Percentiles rank a stretch among this genome's conserved stretches.
Evolutionary conservation across 208 protist genomes (phyloP).

Genomic region (Leishmania lainsoni): DNA sequence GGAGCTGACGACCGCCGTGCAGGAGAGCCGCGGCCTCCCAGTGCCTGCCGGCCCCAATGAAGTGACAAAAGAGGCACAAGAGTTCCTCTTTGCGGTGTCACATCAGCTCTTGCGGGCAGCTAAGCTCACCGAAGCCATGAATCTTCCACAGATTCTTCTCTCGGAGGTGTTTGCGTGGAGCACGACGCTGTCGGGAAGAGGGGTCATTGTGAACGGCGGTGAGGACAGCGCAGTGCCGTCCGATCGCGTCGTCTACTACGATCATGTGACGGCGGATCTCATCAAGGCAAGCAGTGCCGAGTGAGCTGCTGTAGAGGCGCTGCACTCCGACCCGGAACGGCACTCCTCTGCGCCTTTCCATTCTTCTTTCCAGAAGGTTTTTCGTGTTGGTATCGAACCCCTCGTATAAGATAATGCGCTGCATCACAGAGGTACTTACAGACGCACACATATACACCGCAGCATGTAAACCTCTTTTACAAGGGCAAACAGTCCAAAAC

Average conservation of each 20-base stretch:
- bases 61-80: background rate
- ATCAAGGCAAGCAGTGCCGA: slow-evolving; percentile 60
- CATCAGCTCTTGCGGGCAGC: slow-evolving; percentile 63
- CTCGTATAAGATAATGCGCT: background rate
- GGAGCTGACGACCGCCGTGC: slow-evolving; percentile 16
- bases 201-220: slow-evolving; percentile 59
- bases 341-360: background rate
- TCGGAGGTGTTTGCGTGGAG: slow-evolving; percentile 39
- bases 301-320: background rate
- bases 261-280: slow-evolving; percentile 83
- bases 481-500: background rate
- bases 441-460: background rate
- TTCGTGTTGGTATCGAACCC: background rate
- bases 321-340: background rate
- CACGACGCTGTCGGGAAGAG: slow-evolving; percentile 30
- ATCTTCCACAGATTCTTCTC: slow-evolving; percentile 55
- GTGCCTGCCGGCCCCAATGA: no score
- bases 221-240: slow-evolving; percentile 51
- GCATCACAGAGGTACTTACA: background rate
- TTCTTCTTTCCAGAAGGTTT: background rate
- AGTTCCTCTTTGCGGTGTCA: slow-evolving; percentile 37
- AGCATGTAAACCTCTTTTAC: background rate
- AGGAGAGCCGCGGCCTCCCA: background rate
- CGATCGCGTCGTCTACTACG: slow-evolving; percentile 70
- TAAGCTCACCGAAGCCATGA: slow-evolving; percentile 71